phyloP scores from a whole-genome alignment of 257 asterid genomes.

The Nicotiana benthamiana region DNA sequence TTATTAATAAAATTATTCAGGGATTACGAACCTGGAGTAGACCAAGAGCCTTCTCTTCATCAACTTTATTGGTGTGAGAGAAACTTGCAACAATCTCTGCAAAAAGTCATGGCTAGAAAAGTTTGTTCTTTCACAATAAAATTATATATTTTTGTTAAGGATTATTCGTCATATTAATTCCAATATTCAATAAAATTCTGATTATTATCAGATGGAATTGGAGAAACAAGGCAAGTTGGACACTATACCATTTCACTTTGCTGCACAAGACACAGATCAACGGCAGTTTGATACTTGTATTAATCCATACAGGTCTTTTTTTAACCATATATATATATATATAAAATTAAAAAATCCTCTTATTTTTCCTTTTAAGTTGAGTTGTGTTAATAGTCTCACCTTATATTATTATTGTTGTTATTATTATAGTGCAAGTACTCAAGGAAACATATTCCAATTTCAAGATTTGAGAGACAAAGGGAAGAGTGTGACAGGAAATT shows the following conservation, averaged over 20 bases:
- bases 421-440: not conserved
- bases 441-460: not conserved
- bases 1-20: conserved; percentile 9
- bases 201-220: conserved; percentile 16
- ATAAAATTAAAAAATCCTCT: not conserved
- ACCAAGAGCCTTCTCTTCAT: conserved; percentile 47
- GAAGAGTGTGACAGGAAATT: not conserved
- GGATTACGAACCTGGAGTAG: conserved; percentile 38
- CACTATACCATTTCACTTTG: not conserved
- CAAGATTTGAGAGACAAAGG: not conserved
- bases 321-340: not conserved
- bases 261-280: not conserved
- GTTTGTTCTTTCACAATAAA: not conserved
- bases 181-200: not conserved
- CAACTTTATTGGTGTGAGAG: conserved; percentile 54
- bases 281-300: not conserved
- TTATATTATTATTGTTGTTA: not conserved
- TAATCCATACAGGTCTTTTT: not conserved
- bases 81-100: conserved; percentile 36
- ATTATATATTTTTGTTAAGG: not conserved
- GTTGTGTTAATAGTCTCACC: not conserved
- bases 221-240: conserved; percentile 7
- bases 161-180: not conserved
- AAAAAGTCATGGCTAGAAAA: conserved; percentile 7
- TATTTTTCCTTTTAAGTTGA: not conserved